Percentiles rank a stretch among this genome's conserved stretches.
Conservation (phyloP, 2,329 filamentous ascomycete species). For the Sporothrix protearum region DNA sequence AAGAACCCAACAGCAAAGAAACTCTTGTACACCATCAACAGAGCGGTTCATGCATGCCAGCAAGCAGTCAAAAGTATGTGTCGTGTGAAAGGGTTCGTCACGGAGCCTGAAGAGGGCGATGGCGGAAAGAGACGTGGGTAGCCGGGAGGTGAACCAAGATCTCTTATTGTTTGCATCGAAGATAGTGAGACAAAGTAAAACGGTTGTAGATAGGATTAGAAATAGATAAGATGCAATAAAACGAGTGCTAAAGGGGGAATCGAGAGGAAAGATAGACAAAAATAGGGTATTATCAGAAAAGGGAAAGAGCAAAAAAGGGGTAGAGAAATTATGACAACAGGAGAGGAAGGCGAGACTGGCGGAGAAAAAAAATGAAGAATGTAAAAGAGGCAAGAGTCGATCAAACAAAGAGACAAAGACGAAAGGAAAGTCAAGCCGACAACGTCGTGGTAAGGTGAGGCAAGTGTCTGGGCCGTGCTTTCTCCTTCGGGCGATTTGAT, state of each 20-base stretch:
- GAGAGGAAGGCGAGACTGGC: not conserved
- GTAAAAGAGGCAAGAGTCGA: not conserved
- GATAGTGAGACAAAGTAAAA: not conserved
- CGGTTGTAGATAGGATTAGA: not conserved
- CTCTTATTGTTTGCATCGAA: constrained; percentile 4
- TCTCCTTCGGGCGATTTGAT: constrained; percentile 11
- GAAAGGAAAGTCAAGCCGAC: constrained; percentile 15
- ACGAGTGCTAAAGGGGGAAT: not conserved
- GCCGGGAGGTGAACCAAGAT: constrained; percentile 6
- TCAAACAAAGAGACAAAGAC: not conserved
- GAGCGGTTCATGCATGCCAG: constrained; percentile 20
- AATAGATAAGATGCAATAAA: not conserved
- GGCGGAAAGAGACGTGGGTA: constrained; percentile 11
- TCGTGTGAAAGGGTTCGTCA: not conserved
- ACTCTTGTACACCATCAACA: constrained; percentile 10
- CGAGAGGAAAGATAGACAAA: not conserved
- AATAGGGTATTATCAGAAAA: not conserved
- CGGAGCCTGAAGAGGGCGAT: not conserved
- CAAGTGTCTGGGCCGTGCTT: not conserved
- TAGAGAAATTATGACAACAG: not conserved
- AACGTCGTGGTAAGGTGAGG: not conserved
- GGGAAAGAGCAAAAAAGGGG: not conserved
- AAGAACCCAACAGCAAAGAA: not conserved
- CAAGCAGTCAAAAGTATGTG: constrained; percentile 12
- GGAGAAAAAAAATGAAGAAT: not conserved